These are phyloP conservation scores for Pseudogymnoascus sp. DNA, from an alignment of 2,329 filamentous ascomycete genomes.

Conservation along the genomic window DNA sequence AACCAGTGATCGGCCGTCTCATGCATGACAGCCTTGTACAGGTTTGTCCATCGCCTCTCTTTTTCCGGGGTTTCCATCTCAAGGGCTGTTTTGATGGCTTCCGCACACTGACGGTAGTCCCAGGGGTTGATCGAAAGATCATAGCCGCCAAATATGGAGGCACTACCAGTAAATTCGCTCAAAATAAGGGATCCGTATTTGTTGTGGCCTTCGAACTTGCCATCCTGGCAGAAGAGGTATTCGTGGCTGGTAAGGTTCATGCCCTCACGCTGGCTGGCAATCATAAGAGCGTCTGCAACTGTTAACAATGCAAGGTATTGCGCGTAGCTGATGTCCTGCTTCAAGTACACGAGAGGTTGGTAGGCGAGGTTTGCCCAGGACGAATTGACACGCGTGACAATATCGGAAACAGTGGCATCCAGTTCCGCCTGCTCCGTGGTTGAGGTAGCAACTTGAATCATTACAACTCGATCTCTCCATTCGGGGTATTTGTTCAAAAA, in stretches of 20 bases:
- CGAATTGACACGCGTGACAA: slow-evolving; percentile 90
- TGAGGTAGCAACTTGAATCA: slow-evolving; percentile 90
- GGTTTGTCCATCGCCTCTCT: slow-evolving; percentile 60
- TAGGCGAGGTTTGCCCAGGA: slow-evolving; percentile 84
- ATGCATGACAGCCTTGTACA: slow-evolving; percentile 65
- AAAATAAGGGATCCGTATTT: slow-evolving; percentile 84
- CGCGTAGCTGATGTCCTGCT: slow-evolving; percentile 86
- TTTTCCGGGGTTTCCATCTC: slow-evolving; percentile 74
- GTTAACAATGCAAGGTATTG: slow-evolving; percentile 90
- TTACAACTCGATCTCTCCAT: slow-evolving; percentile 77
- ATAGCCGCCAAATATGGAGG: slow-evolving; percentile 72
- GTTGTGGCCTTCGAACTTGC: slow-evolving; percentile 57
- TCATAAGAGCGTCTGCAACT: slow-evolving; percentile 85
- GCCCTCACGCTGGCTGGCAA: slow-evolving; percentile 88
- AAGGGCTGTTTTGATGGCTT: slow-evolving; percentile 74
- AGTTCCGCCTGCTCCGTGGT: slow-evolving; percentile 82
- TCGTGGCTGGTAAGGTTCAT: slow-evolving; percentile 97
- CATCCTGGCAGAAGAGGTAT: slow-evolving; percentile 88
- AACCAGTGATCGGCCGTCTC: slow-evolving; percentile 87
- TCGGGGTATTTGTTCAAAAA: slow-evolving; percentile 92
- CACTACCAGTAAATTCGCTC: slow-evolving; percentile 90
- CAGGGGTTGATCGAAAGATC: slow-evolving; percentile 88
- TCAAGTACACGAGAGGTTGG: slow-evolving; percentile 85
- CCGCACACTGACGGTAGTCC: slow-evolving; percentile 83
- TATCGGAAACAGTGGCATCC: slow-evolving; percentile 82